Base-by-base conservation (phyloP, 352 stramenopile species). In the Phytophthora capsici region DNA sequence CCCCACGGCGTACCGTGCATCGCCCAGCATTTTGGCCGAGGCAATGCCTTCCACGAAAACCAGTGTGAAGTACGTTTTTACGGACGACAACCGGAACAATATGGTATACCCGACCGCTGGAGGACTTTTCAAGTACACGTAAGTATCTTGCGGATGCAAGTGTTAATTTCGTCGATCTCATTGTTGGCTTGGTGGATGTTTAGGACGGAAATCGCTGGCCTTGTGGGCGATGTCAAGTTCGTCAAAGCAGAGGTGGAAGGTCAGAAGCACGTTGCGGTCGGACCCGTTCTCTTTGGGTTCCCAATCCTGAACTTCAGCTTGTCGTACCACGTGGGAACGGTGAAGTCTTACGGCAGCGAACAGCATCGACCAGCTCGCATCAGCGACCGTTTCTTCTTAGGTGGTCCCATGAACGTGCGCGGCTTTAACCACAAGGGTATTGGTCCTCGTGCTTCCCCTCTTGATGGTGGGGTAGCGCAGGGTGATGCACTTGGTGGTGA, bases 31-130 rank as follows among this genome's bases (percentile, higher is more conserved):
- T 62, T 71, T 98, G 48, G 78, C 86, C n/a, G 89, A 97, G 61
- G 86, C 90, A 2, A 83, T 93, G 57, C 92, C 92, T 26, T 97
- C 90, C 19, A 91, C 92, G 17, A 98, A 97, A 76, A 96, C 89
- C 36, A 97, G 89, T 75, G 47, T 98, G 45, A 95, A 96, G 68
- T 97, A 98, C 62, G 84, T 91, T n/a, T 98, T 96, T 66, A 96
- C 89, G 45, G 86, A 96, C 48, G 92, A 98, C 62, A 82, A 79
- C 36, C 90, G 91, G 36, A 88, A 97, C 74, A 84, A 96, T 52
- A n/a, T 75, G 13, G 89, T 97, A 30, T 87, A 96, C 37, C 92
- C 92, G 16, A 96, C 87, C 38, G 53, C 65, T 43, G 92, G 92
- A n/a, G 89, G 88, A n/a, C 85, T 96, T 45, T 94, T 97, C 58